phyloP scores from a whole-genome alignment of 192 early-diverging fungal genomes.

The Coemansia sp. region DNA sequence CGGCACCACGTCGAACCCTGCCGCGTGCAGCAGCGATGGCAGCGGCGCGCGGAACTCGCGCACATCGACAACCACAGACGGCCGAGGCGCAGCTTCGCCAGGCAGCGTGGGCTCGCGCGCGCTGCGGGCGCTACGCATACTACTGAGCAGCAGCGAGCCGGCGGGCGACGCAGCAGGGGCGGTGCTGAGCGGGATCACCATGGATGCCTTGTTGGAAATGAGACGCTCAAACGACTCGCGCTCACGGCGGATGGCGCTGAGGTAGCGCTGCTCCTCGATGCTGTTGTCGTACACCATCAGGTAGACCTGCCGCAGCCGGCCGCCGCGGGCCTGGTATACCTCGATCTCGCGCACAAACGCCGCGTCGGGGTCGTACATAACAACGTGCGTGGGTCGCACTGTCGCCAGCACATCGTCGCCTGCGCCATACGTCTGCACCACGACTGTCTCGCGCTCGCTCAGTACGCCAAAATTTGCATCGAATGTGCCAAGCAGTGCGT shows the following conservation, averaged over 20 bases:
- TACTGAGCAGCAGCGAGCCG: slow-evolving; percentile 12
- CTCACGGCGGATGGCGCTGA: slow-evolving; percentile 79
- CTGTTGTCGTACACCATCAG: slow-evolving; percentile 94
- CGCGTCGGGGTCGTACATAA: slow-evolving; percentile 89
- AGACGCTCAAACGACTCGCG: slow-evolving; percentile 92
- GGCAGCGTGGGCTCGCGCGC: slow-evolving; percentile 6
- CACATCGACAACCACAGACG: slow-evolving; percentile 75
- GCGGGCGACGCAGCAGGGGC: slow-evolving; percentile 15
- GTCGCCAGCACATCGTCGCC: slow-evolving; percentile 69
- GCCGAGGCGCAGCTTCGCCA: not conserved
- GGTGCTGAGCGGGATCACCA: slow-evolving; percentile 38
- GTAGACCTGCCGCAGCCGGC: slow-evolving; percentile 67
- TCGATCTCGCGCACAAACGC: slow-evolving; percentile 87
- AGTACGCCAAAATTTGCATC: slow-evolving; percentile 39
- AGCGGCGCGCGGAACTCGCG: slow-evolving; percentile 91
- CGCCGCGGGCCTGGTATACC: slow-evolving; percentile 57
- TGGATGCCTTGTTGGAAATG: slow-evolving; percentile 81
- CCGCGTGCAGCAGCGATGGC: slow-evolving; percentile 79
- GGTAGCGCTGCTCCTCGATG: slow-evolving; percentile 89
- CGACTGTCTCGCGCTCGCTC: slow-evolving; percentile 27
- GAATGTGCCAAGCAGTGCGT: slow-evolving; percentile 16
- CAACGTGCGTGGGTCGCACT: slow-evolving; percentile 70
- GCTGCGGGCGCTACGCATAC: slow-evolving; percentile 14
- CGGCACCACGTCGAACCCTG: slow-evolving; percentile 69
- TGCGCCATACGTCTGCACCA: slow-evolving; percentile 58